phyloP scores from a whole-genome alignment of 768 basidiomycete species.

The Hydnomerulius pinastri region DNA sequence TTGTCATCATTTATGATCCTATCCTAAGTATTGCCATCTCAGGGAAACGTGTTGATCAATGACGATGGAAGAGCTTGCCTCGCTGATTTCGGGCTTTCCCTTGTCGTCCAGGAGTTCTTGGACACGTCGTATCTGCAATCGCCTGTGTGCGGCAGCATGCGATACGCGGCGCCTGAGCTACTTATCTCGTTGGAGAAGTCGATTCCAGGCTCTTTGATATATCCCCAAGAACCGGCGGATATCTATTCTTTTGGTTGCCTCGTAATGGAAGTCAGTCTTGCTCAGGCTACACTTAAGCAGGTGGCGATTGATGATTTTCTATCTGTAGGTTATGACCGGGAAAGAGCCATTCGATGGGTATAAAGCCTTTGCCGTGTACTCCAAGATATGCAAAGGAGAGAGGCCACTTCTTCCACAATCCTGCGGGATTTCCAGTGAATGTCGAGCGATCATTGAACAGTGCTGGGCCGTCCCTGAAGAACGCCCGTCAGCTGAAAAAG shows the following conservation, averaged over 20 bases:
- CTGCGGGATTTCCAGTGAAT: no score
- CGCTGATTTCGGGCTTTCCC: constrained; percentile 48
- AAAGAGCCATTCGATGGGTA: constrained; percentile 21
- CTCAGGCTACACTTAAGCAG: not conserved
- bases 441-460: no score
- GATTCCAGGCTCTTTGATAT: not conserved
- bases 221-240: constrained; percentile 23
- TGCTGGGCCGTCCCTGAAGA: no score
- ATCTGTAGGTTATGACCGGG: constrained; percentile 20
- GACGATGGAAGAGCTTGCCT: constrained; percentile 42
- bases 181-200: constrained; percentile 7
- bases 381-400: no score
- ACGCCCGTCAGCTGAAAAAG: no score
- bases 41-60: constrained; percentile 47
- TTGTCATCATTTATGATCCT: not conserved
- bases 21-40: not conserved
- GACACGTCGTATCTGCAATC: constrained; percentile 35
- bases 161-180: constrained; percentile 47
- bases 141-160: constrained; percentile 38
- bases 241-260: constrained; percentile 40
- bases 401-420: no score
- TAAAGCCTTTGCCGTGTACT: no score
- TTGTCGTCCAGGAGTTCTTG: constrained; percentile 22
- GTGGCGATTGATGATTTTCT: not conserved
- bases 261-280: constrained; percentile 25